Evolutionary conservation across 371 early-diverging fungal genomes (phyloP).

Genomic region (Mucor saturninus): DNA sequence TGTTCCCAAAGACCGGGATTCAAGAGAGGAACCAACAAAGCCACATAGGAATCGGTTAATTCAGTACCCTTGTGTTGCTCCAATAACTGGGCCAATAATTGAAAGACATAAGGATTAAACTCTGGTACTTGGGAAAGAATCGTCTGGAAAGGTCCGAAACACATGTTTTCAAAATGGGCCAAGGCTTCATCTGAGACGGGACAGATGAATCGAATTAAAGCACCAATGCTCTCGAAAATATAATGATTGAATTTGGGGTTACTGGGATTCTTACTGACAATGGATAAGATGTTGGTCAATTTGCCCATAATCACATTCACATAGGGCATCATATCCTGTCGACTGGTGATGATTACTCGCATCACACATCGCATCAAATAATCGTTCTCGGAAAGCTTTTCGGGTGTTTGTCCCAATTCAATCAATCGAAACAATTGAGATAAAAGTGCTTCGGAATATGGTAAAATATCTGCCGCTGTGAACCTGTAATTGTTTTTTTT

Average conservation of each 20-base stretch:
- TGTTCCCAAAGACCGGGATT: constrained; percentile 89
- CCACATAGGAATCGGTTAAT: constrained; percentile 74
- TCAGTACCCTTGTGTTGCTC: constrained; percentile 71
- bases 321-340: constrained; percentile 71
- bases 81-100: constrained; percentile 87
- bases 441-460: constrained; percentile 71
- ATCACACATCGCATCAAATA: constrained; percentile 89
- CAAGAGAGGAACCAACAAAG: constrained; percentile 78
- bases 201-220: constrained; percentile 79
- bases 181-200: constrained; percentile 68
- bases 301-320: constrained; percentile 75
- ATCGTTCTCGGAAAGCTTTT: constrained; percentile 95
- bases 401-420: constrained; percentile 67
- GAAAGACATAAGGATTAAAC: constrained; percentile 96
- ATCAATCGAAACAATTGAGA: constrained; percentile 78
- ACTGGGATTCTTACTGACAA: constrained; percentile 93
- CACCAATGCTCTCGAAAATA: constrained; percentile 91
- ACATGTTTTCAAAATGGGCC: constrained; percentile 76
- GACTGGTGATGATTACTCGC: constrained; percentile 80
- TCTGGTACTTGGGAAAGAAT: constrained; percentile 90
- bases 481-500: constrained; percentile 53
- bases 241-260: constrained; percentile 98
- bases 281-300: constrained; percentile 76
- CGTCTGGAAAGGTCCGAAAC: constrained; percentile 84
- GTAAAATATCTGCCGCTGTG: constrained; percentile 71